A percentile compares a stretch with the other conserved stretches of the same genome.
Evolutionary conservation across 495 filamentous ascomycete genomes (phyloP).

Genomic region (Cercophora samala): DNA sequence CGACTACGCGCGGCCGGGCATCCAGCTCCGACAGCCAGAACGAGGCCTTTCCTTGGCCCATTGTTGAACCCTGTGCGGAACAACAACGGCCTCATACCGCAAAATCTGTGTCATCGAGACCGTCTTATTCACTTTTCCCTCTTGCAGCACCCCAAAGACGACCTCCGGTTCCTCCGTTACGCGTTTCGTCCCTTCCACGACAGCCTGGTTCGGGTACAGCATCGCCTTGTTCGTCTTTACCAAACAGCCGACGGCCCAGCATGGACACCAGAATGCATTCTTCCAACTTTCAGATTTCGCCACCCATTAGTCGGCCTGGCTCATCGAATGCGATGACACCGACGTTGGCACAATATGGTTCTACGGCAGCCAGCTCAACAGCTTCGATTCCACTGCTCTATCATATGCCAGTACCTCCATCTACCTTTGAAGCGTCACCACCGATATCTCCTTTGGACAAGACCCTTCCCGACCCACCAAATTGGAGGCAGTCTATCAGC

Average conservation of each 20-base stretch:
- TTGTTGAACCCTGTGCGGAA: constrained; percentile 7
- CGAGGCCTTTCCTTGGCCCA: constrained; percentile 6
- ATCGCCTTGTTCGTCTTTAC: constrained; percentile 8
- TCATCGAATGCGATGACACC: constrained; percentile 1
- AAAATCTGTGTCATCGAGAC: constrained; percentile 18
- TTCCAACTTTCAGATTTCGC: not conserved
- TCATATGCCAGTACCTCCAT: constrained; percentile 6
- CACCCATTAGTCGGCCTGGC: not conserved
- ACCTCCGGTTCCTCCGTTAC: not conserved
- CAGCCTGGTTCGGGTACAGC: constrained; percentile 5
- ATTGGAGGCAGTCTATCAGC: not conserved
- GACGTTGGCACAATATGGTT: not conserved
- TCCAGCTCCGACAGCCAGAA: constrained; percentile 5
- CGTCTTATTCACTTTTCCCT: constrained; percentile 32
- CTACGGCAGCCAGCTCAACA: constrained; percentile 13
- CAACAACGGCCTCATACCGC: constrained; percentile 9
- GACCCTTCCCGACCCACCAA: constrained; percentile 2
- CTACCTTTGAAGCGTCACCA: constrained; percentile 4
- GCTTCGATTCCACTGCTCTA: constrained; percentile 16
- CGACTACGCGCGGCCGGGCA: not conserved
- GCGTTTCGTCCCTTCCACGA: constrained; percentile 7
- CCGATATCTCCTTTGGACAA: constrained; percentile 9
- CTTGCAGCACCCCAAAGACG: constrained; percentile 1
- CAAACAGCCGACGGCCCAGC: not conserved
- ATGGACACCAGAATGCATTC: not conserved